Evolutionary conservation across 2,329 filamentous ascomycete genomes (phyloP).

Genomic region (Boeremia lycopersici): DNA sequence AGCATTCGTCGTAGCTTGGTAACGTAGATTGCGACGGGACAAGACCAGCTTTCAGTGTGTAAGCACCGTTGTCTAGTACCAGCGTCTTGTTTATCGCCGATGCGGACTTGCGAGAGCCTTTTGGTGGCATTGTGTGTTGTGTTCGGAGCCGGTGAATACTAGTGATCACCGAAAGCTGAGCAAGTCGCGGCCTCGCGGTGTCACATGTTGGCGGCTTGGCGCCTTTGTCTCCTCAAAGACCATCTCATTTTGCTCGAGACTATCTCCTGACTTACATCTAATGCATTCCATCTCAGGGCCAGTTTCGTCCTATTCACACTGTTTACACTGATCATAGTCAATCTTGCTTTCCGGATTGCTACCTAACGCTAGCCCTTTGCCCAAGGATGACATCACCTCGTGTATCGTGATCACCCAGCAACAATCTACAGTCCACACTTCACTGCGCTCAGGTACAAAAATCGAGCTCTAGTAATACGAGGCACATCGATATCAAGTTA

Average conservation of each 20-base stretch:
- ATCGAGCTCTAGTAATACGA: background rate
- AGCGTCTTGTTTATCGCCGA: constrained; percentile 62
- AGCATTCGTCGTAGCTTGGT: constrained; percentile 56
- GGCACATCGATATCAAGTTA: background rate
- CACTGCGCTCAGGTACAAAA: background rate
- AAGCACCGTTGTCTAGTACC: constrained; percentile 90
- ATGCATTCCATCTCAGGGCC: too few relatives aligned
- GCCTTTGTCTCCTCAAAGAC: background rate
- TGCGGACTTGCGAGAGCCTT: constrained; percentile 38
- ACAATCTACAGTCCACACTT: background rate
- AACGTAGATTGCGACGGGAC: constrained; percentile 45
- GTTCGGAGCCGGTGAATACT: background rate
- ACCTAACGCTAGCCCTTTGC: background rate
- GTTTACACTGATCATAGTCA: too few relatives aligned
- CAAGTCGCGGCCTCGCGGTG: constrained; percentile 7
- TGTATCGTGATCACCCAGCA: background rate
- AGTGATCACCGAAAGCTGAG: background rate
- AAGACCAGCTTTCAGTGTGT: constrained; percentile 89
- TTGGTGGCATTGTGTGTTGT: constrained; percentile 36
- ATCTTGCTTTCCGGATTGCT: background rate
- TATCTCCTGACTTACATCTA: too few relatives aligned
- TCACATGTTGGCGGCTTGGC: constrained; percentile 9
- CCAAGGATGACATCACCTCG: constrained; percentile 1
- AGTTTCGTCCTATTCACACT: too few relatives aligned
- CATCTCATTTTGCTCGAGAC: background rate